These are phyloP conservation scores for Komagataea norvegica DNA, from an alignment of 1,139 yeast species.

Conservation along the genomic window DNA sequence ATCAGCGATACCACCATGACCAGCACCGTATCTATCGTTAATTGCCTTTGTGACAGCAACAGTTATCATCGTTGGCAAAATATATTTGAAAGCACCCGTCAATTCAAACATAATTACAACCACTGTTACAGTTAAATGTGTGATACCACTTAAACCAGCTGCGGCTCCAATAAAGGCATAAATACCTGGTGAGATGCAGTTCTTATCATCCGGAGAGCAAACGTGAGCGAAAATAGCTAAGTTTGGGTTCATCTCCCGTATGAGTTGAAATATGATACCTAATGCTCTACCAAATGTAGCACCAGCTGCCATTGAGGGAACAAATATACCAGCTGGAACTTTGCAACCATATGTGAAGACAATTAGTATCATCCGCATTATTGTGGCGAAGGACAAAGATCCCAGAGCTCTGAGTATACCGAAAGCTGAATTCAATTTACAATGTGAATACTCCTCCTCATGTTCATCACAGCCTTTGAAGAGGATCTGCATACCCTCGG, in stretches of 20 bases:
- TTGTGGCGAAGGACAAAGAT: slow-evolving; percentile 66
- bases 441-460: slow-evolving; percentile 38
- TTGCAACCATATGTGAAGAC: slow-evolving; percentile 75
- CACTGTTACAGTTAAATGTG: slow-evolving; percentile 86
- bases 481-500: slow-evolving; percentile 85
- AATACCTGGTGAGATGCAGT: slow-evolving; percentile 84
- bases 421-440: slow-evolving; percentile 41
- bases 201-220: slow-evolving; percentile 37
- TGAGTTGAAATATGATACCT: slow-evolving; percentile 62
- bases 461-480: slow-evolving; percentile 69
- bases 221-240: slow-evolving; percentile 42
- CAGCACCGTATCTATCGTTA: slow-evolving; percentile 71
- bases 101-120: slow-evolving; percentile 95
- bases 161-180: slow-evolving; percentile 98
- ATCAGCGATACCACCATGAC: slow-evolving; percentile 88
- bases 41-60: slow-evolving; percentile 86
- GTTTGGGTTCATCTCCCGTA: slow-evolving; percentile 42
- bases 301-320: slow-evolving; percentile 67
- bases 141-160: slow-evolving; percentile 89
- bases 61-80: slow-evolving; percentile 93
- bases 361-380: slow-evolving; percentile 65
- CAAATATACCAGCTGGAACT: slow-evolving; percentile 63
- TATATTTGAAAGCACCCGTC: slow-evolving; percentile 87
- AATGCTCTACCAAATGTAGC: slow-evolving; percentile 70
- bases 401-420: slow-evolving; percentile 24